Evolutionary conservation across 495 filamentous ascomycete genomes (phyloP), one percentile per base, ranked within the genome.

Genomic region (Lophiostoma macrostomum): DNA sequence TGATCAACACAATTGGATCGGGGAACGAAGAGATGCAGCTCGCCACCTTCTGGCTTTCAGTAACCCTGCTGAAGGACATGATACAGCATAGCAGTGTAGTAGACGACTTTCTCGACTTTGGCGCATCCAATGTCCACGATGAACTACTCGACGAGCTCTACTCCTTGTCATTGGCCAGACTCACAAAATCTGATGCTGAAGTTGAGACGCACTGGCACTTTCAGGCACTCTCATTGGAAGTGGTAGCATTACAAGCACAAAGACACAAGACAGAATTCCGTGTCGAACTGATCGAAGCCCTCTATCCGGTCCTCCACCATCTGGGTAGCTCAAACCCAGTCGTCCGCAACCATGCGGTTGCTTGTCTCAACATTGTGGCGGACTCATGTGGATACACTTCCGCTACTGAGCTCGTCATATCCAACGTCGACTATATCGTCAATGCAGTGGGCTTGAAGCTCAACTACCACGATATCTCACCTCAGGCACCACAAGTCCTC

Each of bases 361-460:
- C 81, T 3, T 88, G 85, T 38, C 78, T 99, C 2, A 90, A 95
- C 60, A 80, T 83, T 11, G 73, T 96, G 24, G 84, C 93, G 7
- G 64, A 67, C 6, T 73, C 85, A 0, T 96, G 90, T 67, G 82
- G 80, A 14, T 99, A 97, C 62, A 31, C 62, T 0, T 82, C 76
- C 59, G 82, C 90, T 8, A 84, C 84, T 27, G 81, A 88, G 10
- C 73, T 99, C 54, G 82, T 99, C 37, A 78, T 96, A 38, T 84
- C 89, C 25, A 99, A 99, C 56, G 90, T 86, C 20, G 93, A 99
- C 67, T 99, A 99, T 66, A 84, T 99, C 70, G 84, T 96, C 39
- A 97, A 96, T 64, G 87, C 91, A 0, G 82, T 97, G 5, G 87
- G 86, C 0, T 72, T 96, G 19, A 88, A 91, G 50, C 76, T 99